These are phyloP conservation scores for Phytophthora fragariaefolia DNA, from an alignment of 352 stramenopile genomes.

Conservation along the genomic window DNA sequence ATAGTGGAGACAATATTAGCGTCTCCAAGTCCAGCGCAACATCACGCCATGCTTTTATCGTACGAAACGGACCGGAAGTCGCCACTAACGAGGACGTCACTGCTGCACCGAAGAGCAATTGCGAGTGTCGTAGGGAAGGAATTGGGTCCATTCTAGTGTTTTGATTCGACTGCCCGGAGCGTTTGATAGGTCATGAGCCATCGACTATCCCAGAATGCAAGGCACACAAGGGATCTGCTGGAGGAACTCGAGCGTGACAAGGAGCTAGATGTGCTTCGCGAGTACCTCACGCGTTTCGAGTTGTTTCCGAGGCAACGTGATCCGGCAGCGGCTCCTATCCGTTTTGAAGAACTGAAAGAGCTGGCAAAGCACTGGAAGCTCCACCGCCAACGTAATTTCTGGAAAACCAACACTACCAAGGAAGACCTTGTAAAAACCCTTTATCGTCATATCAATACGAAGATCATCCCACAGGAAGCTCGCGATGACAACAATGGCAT, in stretches of 20 bases:
- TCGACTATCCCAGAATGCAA: slow-evolving; percentile 81
- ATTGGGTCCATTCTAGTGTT: slow-evolving; percentile 2
- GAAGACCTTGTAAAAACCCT: slow-evolving; percentile 88
- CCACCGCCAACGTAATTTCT: slow-evolving; percentile 90
- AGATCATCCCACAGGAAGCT: slow-evolving; percentile 74
- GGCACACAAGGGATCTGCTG: slow-evolving; percentile 81
- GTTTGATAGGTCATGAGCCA: slow-evolving; percentile 64
- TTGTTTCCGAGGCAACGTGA: slow-evolving; percentile 83
- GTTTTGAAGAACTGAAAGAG: slow-evolving; percentile 92
- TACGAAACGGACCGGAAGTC: slow-evolving; percentile 31
- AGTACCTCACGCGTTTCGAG: slow-evolving; percentile 83
- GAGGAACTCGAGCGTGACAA: slow-evolving; percentile 89
- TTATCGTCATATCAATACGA: slow-evolving; percentile 89
- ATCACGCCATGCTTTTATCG: slow-evolving; percentile 7
- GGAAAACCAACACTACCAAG: slow-evolving; percentile 90
- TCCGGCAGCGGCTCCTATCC: slow-evolving; percentile 76
- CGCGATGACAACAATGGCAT: slow-evolving; percentile 51
- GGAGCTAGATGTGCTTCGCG: slow-evolving; percentile 84
- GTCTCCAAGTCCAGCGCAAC: slow-evolving; percentile 5
- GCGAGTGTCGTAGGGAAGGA: neutral
- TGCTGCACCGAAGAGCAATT: slow-evolving; percentile 1
- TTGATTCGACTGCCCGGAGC: neutral
- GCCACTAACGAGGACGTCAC: neutral
- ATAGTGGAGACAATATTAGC: slow-evolving; percentile 38
- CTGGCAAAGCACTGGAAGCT: slow-evolving; percentile 92